Conservation (phyloP, 768 basidiomycete species). For the Coprinellus micaceus region DNA sequence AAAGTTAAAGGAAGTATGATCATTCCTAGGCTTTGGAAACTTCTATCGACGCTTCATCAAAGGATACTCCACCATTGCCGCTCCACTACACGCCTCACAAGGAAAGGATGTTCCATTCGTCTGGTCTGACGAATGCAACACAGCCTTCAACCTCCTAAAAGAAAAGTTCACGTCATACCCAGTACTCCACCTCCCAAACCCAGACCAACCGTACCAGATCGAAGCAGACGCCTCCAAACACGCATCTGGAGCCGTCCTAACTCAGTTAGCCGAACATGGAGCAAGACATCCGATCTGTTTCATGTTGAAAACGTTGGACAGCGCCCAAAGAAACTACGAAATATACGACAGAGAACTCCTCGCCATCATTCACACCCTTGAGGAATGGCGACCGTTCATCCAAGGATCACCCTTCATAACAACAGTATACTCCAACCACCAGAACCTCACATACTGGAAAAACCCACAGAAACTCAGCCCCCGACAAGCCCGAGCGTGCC, state of each 20-base stretch:
- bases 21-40: slow-evolving; percentile 43
- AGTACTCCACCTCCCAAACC: background rate
- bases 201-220: slow-evolving; percentile 2
- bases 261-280: slow-evolving; percentile 1
- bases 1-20: slow-evolving; percentile 30
- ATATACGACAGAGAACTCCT: background rate
- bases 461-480: no score
- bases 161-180: background rate
- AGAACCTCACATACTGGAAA: no score
- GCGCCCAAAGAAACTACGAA: background rate
- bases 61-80: slow-evolving; percentile 30
- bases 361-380: background rate
- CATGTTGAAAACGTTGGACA: background rate
- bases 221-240: slow-evolving; percentile 3
- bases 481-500: no score
- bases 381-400: background rate
- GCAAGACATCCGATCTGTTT: background rate
- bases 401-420: background rate
- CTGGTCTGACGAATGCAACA: slow-evolving; percentile 17
- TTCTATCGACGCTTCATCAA: slow-evolving; percentile 41
- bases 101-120: no score
- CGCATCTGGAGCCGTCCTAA: slow-evolving; percentile 13
- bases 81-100: no score
- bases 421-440: no score
- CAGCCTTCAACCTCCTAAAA: slow-evolving; percentile 29